Evolutionary conservation across 1,284 basidiomycete genomes (phyloP).

Genomic region (Chiua sp.): DNA sequence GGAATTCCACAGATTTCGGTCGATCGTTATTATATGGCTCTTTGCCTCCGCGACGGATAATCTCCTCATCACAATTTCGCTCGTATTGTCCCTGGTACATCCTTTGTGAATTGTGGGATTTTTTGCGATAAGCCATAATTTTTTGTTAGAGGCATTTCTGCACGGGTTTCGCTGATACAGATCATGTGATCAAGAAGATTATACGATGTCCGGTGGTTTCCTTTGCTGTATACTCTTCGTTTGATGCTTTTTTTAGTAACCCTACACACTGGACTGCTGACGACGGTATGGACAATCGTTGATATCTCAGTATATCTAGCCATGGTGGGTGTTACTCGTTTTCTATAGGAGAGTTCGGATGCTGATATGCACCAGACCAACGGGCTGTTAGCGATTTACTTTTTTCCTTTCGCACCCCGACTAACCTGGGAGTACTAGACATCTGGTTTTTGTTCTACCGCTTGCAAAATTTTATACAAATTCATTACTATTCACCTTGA

Average conservation of each 20-base stretch:
- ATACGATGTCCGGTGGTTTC: slow-evolving; percentile 31
- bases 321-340: slow-evolving; percentile 23
- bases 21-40: slow-evolving; percentile 40
- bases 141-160: slow-evolving; percentile 31
- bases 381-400: slow-evolving; percentile 19
- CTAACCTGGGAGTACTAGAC: slow-evolving; percentile 19
- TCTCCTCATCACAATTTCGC: slow-evolving; percentile 33
- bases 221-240: background rate
- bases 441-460: slow-evolving; percentile 39
- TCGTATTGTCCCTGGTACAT: slow-evolving; percentile 36
- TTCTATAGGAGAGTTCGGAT: background rate
- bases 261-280: slow-evolving; percentile 42
- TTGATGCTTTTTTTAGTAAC: slow-evolving; percentile 32
- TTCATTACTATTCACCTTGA: slow-evolving; percentile 39
- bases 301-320: slow-evolving; percentile 38
- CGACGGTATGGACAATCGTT: slow-evolving; percentile 39
- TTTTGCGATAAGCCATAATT: background rate
- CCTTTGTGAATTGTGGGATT: background rate
- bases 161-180: slow-evolving; percentile 38
- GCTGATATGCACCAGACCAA: slow-evolving; percentile 22
- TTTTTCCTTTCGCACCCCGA: background rate
- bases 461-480: slow-evolving; percentile 43
- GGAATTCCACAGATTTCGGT: slow-evolving; percentile 37
- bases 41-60: slow-evolving; percentile 34
- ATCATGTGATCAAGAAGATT: slow-evolving; percentile 39